These are phyloP conservation scores for Talaromyces sp. DNA, from an alignment of 2,329 filamentous ascomycete genomes.

Conservation along the genomic window DNA sequence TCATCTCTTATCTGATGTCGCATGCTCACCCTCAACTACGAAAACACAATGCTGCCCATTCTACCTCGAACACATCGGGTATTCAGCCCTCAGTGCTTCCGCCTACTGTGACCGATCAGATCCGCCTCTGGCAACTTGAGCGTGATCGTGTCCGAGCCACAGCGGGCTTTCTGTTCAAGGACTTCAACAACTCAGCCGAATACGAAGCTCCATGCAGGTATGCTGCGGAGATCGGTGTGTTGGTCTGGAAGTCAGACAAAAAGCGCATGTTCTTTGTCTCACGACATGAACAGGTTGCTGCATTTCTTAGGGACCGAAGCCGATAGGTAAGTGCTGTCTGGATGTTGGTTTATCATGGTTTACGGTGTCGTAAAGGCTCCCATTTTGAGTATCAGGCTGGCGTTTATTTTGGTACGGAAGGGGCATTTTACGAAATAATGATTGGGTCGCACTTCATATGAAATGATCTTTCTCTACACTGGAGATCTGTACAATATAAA, in stretches of 20 bases:
- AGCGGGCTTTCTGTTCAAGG: constrained; percentile 83
- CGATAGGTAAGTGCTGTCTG: constrained; percentile 5
- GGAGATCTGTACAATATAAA: constrained; percentile 17
- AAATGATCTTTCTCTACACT: background rate
- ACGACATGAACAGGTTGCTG: constrained; percentile 83
- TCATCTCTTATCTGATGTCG: constrained; percentile 86
- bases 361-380: constrained; percentile 1
- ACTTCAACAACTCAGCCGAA: constrained; percentile 73
- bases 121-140: constrained; percentile 95
- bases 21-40: constrained; percentile 96
- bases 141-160: constrained; percentile 89
- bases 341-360: constrained; percentile 6
- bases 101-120: constrained; percentile 95
- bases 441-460: constrained; percentile 10
- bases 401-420: constrained; percentile 11
- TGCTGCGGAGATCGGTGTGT: constrained; percentile 85
- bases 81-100: constrained; percentile 70
- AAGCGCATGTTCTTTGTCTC: constrained; percentile 89
- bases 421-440: constrained; percentile 22
- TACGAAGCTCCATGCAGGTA: constrained; percentile 61
- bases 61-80: constrained; percentile 42
- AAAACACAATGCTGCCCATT: constrained; percentile 53
- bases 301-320: constrained; percentile 71
- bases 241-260: constrained; percentile 81
- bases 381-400: constrained; percentile 7